phyloP scores from a whole-genome alignment of 2,329 filamentous ascomycete species.

The Penicillium sp. region DNA sequence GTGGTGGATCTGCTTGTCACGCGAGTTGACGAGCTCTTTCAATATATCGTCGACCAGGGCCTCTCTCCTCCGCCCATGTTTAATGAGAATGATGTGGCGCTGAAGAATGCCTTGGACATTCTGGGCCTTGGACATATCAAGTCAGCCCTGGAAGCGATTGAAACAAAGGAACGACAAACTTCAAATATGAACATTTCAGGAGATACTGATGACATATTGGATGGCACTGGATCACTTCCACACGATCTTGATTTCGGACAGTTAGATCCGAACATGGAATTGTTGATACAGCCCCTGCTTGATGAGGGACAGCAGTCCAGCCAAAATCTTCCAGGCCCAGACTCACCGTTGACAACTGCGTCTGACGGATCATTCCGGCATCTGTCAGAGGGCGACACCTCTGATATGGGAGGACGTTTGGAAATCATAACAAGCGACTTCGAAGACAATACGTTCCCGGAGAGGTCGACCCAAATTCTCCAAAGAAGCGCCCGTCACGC shows the following conservation, averaged over 20 bases:
- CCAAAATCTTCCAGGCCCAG: too few species aligned
- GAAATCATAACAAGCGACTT: too few species aligned
- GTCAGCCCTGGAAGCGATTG: background rate
- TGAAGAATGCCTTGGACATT: constrained; percentile 4
- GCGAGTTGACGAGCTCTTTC: constrained; percentile 3
- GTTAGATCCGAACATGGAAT: background rate
- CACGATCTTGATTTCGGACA: background rate
- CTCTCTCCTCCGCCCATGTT: constrained; percentile 2
- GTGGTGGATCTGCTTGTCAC: constrained; percentile 6
- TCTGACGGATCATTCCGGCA: background rate
- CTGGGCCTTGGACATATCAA: constrained; percentile 4
- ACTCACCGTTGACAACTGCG: too few species aligned
- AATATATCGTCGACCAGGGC: constrained; percentile 2
- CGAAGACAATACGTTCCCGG: too few species aligned
- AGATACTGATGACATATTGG: too few species aligned
- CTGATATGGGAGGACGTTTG: background rate
- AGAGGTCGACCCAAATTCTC: too few species aligned
- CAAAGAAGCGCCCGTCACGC: too few species aligned
- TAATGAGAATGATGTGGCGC: constrained; percentile 4
- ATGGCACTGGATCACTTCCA: too few species aligned
- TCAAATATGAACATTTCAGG: background rate
- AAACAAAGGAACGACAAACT: background rate
- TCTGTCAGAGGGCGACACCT: too few species aligned
- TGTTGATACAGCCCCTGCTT: background rate
- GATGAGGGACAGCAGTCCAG: too few species aligned